These are phyloP conservation scores for Cylindrotheca fusiformis DNA, from an alignment of 108 stramenopile genomes.

Conservation along the genomic window DNA sequence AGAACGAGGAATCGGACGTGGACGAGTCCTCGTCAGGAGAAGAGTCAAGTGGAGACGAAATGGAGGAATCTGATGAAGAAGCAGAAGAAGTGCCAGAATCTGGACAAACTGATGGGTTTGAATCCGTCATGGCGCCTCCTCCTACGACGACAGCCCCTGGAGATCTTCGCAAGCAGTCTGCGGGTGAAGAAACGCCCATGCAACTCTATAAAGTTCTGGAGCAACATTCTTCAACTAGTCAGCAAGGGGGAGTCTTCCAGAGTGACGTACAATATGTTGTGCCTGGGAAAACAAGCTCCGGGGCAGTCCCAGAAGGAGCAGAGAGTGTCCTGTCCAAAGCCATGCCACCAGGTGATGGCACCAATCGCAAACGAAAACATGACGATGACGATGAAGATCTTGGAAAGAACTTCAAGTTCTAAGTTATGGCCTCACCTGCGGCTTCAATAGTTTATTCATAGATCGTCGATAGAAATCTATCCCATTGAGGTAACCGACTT, in stretches of 20 bases:
- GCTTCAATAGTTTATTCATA: no score
- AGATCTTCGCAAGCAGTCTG: constrained; percentile 71
- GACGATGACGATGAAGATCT: constrained; percentile 80
- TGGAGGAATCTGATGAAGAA: constrained; percentile 55
- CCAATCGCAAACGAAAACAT: constrained; percentile 50
- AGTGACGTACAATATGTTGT: constrained; percentile 75
- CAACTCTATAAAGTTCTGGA: constrained; percentile 82
- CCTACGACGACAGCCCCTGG: constrained; percentile 12
- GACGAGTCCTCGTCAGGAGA: constrained; percentile 67
- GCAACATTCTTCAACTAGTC: constrained; percentile 43
- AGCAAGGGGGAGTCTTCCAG: constrained; percentile 62
- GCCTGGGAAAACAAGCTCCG: constrained; percentile 39
- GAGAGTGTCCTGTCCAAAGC: constrained; percentile 83
- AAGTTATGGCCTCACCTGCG: no score
- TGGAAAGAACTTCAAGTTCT: constrained; percentile 90
- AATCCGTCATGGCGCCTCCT: constrained; percentile 59
- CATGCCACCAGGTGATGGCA: constrained; percentile 27
- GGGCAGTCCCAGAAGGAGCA: constrained; percentile 56
- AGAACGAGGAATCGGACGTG: constrained; percentile 69
- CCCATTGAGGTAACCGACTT: no score
- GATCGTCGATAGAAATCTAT: no score
- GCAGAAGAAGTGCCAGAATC: constrained; percentile 43
- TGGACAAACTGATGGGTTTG: constrained; percentile 42
- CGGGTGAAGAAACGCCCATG: constrained; percentile 77
- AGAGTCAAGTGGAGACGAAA: constrained; percentile 51